Percentiles rank a stretch among this genome's conserved stretches.
These are phyloP conservation scores for Chaetothyriales sp. DNA, from an alignment of 2,329 filamentous ascomycete species.

Conservation along the genomic window DNA sequence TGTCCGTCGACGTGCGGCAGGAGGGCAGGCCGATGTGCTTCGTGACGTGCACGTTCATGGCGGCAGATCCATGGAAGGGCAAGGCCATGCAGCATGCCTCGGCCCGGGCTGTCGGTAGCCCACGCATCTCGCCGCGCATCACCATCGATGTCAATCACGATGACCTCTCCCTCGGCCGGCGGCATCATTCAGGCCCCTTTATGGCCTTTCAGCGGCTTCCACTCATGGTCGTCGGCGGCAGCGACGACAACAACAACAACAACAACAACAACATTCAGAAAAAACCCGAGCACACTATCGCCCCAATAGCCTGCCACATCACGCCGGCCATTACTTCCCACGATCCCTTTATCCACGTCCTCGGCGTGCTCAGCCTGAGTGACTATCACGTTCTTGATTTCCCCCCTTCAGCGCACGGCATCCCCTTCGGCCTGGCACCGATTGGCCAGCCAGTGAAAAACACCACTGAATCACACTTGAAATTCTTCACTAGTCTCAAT, in stretches of 20 bases:
- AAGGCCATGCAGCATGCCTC: slow-evolving; percentile 11
- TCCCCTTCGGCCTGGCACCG: slow-evolving; percentile 4
- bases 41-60: slow-evolving; percentile 11
- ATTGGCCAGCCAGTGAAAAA: slow-evolving; percentile 10
- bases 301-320: slow-evolving; percentile 7
- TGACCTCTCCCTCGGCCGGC: slow-evolving; percentile 8
- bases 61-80: slow-evolving; percentile 9
- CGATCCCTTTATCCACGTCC: slow-evolving; percentile 7
- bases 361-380: slow-evolving; percentile 13
- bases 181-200: slow-evolving; percentile 7
- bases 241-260: slow-evolving; percentile 5
- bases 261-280: too few species aligned
- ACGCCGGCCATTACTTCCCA: not conserved
- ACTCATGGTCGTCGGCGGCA: slow-evolving; percentile 7
- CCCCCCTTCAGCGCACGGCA: slow-evolving; percentile 9
- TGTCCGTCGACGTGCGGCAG: slow-evolving; percentile 10
- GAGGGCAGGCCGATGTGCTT: slow-evolving; percentile 6
- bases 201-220: slow-evolving; percentile 16
- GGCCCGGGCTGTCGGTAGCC: slow-evolving; percentile 3
- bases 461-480: slow-evolving; percentile 3
- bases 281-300: slow-evolving; percentile 8
- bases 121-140: slow-evolving; percentile 6
- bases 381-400: slow-evolving; percentile 16
- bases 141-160: slow-evolving; percentile 9
- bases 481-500: slow-evolving; percentile 16